Evolutionary conservation across 2,329 filamentous ascomycete species (phyloP).

Genomic region (Penicillium paneum): DNA sequence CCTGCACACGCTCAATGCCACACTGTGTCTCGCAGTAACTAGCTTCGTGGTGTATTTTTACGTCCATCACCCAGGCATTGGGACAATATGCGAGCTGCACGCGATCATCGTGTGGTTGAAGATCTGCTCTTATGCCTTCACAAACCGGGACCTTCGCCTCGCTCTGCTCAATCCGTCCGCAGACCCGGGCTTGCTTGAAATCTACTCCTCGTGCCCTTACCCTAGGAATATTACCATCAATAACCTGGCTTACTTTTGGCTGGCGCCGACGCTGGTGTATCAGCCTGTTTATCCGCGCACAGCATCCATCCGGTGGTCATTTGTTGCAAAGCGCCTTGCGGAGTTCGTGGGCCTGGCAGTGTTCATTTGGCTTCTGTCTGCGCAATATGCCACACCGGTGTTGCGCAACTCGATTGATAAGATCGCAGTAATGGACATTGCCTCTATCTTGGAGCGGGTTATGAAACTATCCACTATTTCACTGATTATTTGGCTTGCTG

Average conservation of each 20-base stretch:
- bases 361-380: constrained; percentile 92
- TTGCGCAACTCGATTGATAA: constrained; percentile 86
- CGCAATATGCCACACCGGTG: constrained; percentile 89
- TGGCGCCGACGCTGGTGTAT: constrained; percentile 93
- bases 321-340: constrained; percentile 75
- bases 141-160: constrained; percentile 90
- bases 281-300: constrained; percentile 94
- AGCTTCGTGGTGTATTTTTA: constrained; percentile 84
- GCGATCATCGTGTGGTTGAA: constrained; percentile 96
- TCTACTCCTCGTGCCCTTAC: constrained; percentile 83
- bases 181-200: constrained; percentile 68
- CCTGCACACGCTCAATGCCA: constrained; percentile 79
- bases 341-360: constrained; percentile 76
- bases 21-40: constrained; percentile 73
- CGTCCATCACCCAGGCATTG: constrained; percentile 90
- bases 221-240: constrained; percentile 82
- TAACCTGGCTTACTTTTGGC: constrained; percentile 95
- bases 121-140: constrained; percentile 91
- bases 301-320: constrained; percentile 75
- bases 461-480: constrained; percentile 96
- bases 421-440: constrained; percentile 73
- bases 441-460: constrained; percentile 80
- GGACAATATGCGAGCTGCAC: constrained; percentile 84
- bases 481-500: constrained; percentile 92
- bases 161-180: constrained; percentile 76